A percentile compares a stretch with the other conserved stretches of the same genome.
Conservation (phyloP, 164 flowering plant species). For the Vitis amurensis region DNA sequence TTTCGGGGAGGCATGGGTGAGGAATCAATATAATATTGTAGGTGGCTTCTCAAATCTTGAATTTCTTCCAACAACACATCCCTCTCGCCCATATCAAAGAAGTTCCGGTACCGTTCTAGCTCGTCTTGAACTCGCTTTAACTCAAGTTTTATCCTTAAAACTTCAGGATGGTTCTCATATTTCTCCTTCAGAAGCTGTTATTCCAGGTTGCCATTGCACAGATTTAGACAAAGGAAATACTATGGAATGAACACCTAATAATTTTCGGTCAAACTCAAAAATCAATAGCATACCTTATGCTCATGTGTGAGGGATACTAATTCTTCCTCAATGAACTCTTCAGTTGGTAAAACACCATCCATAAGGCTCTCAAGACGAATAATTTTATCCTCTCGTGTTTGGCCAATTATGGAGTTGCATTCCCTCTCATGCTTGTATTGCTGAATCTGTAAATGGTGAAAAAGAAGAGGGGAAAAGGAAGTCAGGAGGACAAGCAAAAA, state of each 20-base stretch:
- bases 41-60: constrained; percentile 78
- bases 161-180: constrained; percentile 89
- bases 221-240: not conserved
- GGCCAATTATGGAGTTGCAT: constrained; percentile 83
- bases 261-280: not conserved
- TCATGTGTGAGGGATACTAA: constrained; percentile 65
- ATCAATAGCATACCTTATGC: constrained; percentile 51
- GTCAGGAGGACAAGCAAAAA: not conserved
- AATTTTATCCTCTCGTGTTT: constrained; percentile 90
- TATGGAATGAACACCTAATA: not conserved
- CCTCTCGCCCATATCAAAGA: constrained; percentile 85
- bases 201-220: not conserved
- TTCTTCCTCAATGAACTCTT: constrained; percentile 90
- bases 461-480: too few relatives aligned
- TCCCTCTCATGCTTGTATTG: constrained; percentile 98
- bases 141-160: constrained; percentile 64
- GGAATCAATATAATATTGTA: constrained; percentile 70
- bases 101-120: constrained; percentile 65
- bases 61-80: constrained; percentile 92
- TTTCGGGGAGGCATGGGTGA: constrained; percentile 45
- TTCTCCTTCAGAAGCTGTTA: constrained; percentile 79
- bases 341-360: constrained; percentile 89
- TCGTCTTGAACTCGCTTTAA: constrained; percentile 78
- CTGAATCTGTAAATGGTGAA: constrained; percentile 58
- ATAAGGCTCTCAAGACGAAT: constrained; percentile 87